Evolutionary conservation across 2,329 filamentous ascomycete species (phyloP).

Genomic region (Nemania diffusa): DNA sequence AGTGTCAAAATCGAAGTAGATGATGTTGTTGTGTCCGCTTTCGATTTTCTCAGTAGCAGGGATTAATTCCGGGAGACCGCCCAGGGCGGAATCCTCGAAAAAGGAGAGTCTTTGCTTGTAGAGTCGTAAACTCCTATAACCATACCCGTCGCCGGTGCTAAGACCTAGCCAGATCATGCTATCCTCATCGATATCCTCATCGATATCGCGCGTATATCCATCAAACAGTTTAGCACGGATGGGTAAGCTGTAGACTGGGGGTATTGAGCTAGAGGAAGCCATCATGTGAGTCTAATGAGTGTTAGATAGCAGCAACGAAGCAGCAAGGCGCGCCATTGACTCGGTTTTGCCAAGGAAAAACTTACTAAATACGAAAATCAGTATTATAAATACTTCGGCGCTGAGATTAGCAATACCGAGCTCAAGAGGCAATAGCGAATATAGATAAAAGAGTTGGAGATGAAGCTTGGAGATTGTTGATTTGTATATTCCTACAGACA

Average conservation of each 20-base stretch:
- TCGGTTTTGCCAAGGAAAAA: neutral
- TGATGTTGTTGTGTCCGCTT: neutral
- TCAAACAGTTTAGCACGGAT: neutral
- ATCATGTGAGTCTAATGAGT: neutral
- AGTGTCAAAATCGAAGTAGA: neutral
- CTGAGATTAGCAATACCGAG: neutral
- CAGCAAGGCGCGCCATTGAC: neutral
- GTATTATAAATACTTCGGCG: neutral
- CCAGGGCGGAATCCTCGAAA: neutral
- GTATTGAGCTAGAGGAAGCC: neutral
- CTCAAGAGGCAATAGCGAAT: neutral
- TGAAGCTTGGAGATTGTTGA: neutral
- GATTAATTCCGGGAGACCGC: neutral
- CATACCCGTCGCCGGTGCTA: neutral
- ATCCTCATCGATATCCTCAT: neutral
- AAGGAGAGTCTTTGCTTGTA: constrained; percentile 11
- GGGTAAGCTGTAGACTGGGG: neutral
- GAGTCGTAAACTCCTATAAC: neutral
- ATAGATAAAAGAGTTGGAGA: neutral
- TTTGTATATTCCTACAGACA: neutral
- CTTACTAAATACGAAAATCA: neutral
- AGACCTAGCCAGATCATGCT: neutral
- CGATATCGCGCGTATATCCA: neutral
- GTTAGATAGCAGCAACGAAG: neutral
- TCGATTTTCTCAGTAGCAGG: too few relatives aligned